A percentile compares a stretch with the other conserved stretches of the same genome.
Evolutionary conservation across 2,329 filamentous ascomycete species (phyloP).

Genomic region (Coniochaeta ligniaria): DNA sequence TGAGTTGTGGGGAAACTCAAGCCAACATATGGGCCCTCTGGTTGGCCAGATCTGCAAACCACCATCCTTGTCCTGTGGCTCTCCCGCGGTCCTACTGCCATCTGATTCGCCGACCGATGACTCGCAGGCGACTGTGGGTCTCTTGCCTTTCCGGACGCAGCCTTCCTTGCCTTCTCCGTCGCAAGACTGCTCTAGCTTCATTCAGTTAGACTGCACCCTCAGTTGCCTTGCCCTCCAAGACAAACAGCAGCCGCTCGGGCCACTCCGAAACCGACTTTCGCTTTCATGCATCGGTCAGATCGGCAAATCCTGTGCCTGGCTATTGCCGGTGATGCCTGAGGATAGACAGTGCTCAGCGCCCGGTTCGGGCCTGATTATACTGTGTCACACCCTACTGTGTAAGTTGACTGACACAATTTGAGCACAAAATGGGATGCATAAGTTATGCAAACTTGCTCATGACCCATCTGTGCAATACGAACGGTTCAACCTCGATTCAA

Average conservation of each 20-base stretch:
- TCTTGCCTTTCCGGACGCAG: background rate
- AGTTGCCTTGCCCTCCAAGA: background rate
- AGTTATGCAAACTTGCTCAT: background rate
- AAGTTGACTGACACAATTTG: background rate
- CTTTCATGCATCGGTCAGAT: background rate
- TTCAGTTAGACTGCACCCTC: background rate
- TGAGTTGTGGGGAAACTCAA: conserved; percentile 1
- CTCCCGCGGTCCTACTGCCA: background rate
- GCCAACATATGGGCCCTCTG: background rate
- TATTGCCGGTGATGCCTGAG: background rate
- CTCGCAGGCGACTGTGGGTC: conserved; percentile 1
- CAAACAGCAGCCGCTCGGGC: background rate
- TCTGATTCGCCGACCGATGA: background rate
- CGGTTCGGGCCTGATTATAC: background rate
- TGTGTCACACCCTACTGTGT: background rate
- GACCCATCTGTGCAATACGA: no score
- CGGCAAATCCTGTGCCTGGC: background rate
- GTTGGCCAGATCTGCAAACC: background rate
- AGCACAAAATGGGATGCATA: background rate
- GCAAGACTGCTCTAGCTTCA: background rate
- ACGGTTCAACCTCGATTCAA: no score
- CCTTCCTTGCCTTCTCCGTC: background rate
- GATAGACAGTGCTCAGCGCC: background rate
- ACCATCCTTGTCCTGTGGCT: background rate
- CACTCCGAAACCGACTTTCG: background rate